These are phyloP conservation scores for Acidiella bohemica DNA, from an alignment of 495 filamentous ascomycete species.

Conservation along the genomic window DNA sequence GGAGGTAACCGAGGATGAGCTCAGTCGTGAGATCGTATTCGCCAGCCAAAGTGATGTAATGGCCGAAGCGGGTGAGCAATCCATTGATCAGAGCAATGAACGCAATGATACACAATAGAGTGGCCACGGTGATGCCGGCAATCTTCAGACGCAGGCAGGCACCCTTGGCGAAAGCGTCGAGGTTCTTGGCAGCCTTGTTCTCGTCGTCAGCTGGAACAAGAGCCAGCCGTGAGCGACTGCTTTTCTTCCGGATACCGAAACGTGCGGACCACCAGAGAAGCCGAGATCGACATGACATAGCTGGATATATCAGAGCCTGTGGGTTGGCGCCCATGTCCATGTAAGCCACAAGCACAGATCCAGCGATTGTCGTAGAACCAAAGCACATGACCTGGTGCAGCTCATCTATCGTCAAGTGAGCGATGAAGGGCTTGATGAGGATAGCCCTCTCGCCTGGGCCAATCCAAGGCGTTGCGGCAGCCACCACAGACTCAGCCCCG, in stretches of 20 bases:
- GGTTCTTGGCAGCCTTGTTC: slow-evolving; percentile 54
- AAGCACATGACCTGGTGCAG: slow-evolving; percentile 85
- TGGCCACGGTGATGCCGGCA: slow-evolving; percentile 67
- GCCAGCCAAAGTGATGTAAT: slow-evolving; percentile 45
- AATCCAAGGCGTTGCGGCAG: slow-evolving; percentile 87
- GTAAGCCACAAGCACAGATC: slow-evolving; percentile 61
- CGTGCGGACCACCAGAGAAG: slow-evolving; percentile 78
- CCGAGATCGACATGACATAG: slow-evolving; percentile 86
- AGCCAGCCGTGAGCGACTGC: slow-evolving; percentile 63
- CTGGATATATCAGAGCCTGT: slow-evolving; percentile 77
- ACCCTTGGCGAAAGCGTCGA: slow-evolving; percentile 79
- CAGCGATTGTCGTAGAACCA: slow-evolving; percentile 50
- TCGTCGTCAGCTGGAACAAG: slow-evolving; percentile 64
- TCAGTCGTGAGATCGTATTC: slow-evolving; percentile 56
- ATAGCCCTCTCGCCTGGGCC: slow-evolving; percentile 89
- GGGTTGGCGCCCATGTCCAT: slow-evolving; percentile 67
- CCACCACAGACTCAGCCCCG: slow-evolving; percentile 84
- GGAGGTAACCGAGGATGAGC: slow-evolving; percentile 67
- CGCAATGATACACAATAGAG: slow-evolving; percentile 73
- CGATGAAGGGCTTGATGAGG: slow-evolving; percentile 75
- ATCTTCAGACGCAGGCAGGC: slow-evolving; percentile 85
- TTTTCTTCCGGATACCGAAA: slow-evolving; percentile 75
- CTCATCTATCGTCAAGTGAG: slow-evolving; percentile 70
- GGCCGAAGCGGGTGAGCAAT: slow-evolving; percentile 79
- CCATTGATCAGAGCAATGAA: slow-evolving; percentile 63